Conservation (phyloP, 2,329 filamentous ascomycete genomes). For the Penicillium sp. region DNA sequence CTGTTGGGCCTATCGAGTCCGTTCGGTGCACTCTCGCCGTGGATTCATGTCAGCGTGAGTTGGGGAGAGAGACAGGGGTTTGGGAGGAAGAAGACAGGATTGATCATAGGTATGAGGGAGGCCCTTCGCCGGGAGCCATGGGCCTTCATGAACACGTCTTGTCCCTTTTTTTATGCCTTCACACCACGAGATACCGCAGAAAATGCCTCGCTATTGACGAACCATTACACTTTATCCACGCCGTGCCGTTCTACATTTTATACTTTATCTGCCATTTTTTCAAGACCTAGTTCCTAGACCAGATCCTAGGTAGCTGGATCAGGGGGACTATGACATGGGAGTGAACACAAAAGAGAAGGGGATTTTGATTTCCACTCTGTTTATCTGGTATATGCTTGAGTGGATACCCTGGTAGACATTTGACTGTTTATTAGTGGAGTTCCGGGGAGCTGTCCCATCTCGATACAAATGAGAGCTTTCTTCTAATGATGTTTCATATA, state of each 20-base stretch:
- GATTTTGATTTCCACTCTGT: neutral
- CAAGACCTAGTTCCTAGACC: neutral
- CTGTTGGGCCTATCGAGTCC: conserved; percentile 10
- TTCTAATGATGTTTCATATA: neutral
- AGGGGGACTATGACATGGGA: neutral
- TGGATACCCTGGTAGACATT: conserved; percentile 5
- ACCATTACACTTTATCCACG: conserved; percentile 16
- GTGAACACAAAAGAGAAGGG: neutral
- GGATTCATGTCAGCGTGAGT: conserved; percentile 10
- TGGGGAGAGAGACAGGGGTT: conserved; percentile 5
- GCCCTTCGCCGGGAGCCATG: conserved; percentile 18
- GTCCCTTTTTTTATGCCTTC: conserved; percentile 30
- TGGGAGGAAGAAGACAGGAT: conserved; percentile 1
- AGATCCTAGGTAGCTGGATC: neutral
- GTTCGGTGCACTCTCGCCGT: conserved; percentile 12
- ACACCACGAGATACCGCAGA: conserved; percentile 37
- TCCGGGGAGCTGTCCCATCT: conserved; percentile 4
- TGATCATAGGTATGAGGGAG: conserved; percentile 9
- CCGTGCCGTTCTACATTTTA: neutral
- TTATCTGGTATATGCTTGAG: neutral
- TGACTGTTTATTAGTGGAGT: conserved; percentile 19
- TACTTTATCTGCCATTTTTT: neutral
- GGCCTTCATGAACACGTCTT: conserved; percentile 21
- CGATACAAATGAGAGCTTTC: neutral
- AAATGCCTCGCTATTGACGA: conserved; percentile 37